Conservation (phyloP, 2,329 filamentous ascomycete species). For the Ceratocystis cacaofunesta region DNA sequence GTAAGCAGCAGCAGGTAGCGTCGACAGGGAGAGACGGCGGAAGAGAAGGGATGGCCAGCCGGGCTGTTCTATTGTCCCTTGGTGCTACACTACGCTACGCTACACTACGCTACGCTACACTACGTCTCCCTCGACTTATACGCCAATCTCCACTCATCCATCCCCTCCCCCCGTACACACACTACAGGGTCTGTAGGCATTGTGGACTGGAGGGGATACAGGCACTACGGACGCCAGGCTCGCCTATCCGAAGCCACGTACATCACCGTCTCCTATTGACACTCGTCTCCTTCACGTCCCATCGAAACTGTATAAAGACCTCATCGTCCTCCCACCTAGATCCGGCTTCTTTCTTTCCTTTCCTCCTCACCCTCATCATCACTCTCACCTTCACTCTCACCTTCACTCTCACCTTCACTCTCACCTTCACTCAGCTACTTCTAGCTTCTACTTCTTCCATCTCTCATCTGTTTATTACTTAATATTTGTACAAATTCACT, state of each 20-base stretch:
- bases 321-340: neutral
- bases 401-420: conserved; percentile 12
- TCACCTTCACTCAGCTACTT: conserved; percentile 10
- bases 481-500: neutral
- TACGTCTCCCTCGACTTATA: neutral
- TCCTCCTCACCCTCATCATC: conserved; percentile 16
- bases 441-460: conserved; percentile 3
- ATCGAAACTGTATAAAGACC: conserved; percentile 13
- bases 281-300: neutral
- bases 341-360: neutral
- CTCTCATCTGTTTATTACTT: neutral
- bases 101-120: neutral
- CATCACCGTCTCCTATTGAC: neutral
- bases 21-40: neutral
- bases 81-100: neutral
- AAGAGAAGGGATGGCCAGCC: neutral
- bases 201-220: neutral
- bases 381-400: conserved; percentile 5
- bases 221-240: neutral
- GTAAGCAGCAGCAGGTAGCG: neutral
- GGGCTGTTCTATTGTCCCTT: neutral
- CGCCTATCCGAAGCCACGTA: neutral
- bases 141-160: neutral
- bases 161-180: neutral
- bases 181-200: neutral